Percentiles rank a stretch among this genome's conserved stretches.
Evolutionary conservation across 768 basidiomycete genomes (phyloP).

Genomic region (Mycena galopus): DNA sequence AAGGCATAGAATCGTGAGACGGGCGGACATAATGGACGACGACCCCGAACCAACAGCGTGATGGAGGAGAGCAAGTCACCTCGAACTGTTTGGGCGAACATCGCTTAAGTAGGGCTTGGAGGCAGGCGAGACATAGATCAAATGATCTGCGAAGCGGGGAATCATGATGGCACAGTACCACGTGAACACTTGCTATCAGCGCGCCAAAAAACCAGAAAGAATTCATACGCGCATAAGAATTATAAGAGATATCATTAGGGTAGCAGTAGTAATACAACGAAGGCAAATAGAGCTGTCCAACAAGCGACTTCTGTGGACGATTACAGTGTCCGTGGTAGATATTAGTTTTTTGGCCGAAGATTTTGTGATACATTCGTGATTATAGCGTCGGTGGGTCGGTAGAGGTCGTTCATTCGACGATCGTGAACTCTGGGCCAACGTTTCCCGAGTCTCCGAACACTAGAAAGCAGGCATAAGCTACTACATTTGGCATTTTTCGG

Average conservation of each 20-base stretch:
- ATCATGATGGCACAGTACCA: not conserved
- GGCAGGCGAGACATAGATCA: not conserved
- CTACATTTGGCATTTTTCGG: too few species aligned
- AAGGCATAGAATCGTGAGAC: slow-evolving; percentile 41
- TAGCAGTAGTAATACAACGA: slow-evolving; percentile 21
- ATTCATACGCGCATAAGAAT: slow-evolving; percentile 1
- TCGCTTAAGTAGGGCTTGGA: slow-evolving; percentile 26
- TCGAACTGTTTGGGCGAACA: slow-evolving; percentile 19
- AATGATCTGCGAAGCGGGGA: not conserved
- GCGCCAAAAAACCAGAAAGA: not conserved
- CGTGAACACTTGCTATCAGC: not conserved
- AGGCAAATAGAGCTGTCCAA: slow-evolving; percentile 28
- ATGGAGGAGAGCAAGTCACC: slow-evolving; percentile 11
- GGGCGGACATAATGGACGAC: slow-evolving; percentile 29
- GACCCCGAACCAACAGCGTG: slow-evolving; percentile 1
- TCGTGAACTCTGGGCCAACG: slow-evolving; percentile 59
- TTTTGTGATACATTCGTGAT: slow-evolving; percentile 16
- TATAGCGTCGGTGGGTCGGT: not conserved
- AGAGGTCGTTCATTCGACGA: slow-evolving; percentile 46
- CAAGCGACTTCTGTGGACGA: slow-evolving; percentile 30
- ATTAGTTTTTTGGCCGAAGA: slow-evolving; percentile 16
- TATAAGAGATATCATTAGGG: slow-evolving; percentile 5
- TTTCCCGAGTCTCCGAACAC: slow-evolving; percentile 71
- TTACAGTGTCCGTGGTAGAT: slow-evolving; percentile 30
- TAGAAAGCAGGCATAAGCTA: slow-evolving; percentile 35